These are phyloP conservation scores for Eucommia ulmoides DNA, from an alignment of 257 asterid genomes.

Conservation along the genomic window DNA sequence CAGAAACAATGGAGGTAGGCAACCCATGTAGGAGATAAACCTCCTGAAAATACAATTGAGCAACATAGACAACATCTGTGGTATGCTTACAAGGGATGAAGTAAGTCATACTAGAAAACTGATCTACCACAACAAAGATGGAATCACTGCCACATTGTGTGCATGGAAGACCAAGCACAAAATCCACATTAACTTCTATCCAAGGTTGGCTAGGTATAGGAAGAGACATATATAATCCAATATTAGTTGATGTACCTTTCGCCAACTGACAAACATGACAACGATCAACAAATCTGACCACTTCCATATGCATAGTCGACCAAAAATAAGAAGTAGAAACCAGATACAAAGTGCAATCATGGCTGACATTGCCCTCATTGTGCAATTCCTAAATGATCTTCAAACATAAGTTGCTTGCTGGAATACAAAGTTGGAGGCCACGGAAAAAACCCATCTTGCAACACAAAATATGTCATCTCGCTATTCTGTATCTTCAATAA, in stretches of 20 bases:
- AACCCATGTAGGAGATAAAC: neutral
- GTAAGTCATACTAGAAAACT: neutral
- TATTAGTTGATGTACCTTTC: neutral
- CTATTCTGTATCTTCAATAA: neutral
- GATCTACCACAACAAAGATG: neutral
- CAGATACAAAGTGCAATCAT: neutral
- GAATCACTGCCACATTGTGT: neutral
- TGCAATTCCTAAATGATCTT: slow-evolving; percentile 1
- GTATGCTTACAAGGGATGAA: neutral
- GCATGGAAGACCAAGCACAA: neutral
- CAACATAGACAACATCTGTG: neutral
- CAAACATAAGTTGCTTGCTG: too few species aligned
- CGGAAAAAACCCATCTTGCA: neutral
- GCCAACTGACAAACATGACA: neutral
- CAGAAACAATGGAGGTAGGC: neutral
- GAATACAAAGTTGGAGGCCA: neutral
- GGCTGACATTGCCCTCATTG: neutral
- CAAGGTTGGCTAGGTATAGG: neutral
- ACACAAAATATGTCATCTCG: neutral
- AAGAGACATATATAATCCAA: neutral
- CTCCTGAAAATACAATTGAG: neutral
- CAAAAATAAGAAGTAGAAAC: neutral
- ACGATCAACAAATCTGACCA: neutral
- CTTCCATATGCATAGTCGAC: neutral
- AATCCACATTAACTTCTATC: neutral